A percentile compares a stretch with the other conserved stretches of the same genome.
phyloP scores from a whole-genome alignment of 257 asterid genomes.

The Galeopsis tetrahit region DNA sequence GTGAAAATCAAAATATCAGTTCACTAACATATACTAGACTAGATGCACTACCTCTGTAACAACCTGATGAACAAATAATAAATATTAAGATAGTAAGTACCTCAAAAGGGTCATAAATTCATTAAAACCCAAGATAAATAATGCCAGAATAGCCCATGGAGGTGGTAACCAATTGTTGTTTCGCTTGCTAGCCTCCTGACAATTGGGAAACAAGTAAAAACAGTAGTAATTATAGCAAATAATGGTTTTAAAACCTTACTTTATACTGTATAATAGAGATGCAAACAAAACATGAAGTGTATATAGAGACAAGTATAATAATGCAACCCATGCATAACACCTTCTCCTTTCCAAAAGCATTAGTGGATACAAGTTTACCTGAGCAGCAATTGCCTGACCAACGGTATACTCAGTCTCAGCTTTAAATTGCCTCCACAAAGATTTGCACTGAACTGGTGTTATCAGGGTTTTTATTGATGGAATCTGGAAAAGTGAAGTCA shows the following conservation, averaged over 20 bases:
- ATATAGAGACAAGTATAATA: not conserved
- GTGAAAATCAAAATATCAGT: not conserved
- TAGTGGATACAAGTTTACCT: slow-evolving; percentile 50
- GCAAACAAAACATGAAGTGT: slow-evolving; percentile 9
- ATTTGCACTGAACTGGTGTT: slow-evolving; percentile 93
- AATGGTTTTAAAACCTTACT: slow-evolving; percentile 7
- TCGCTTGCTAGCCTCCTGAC: slow-evolving; percentile 82
- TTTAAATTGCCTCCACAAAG: slow-evolving; percentile 90
- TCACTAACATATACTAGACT: not conserved
- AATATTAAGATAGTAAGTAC: slow-evolving; percentile 37
- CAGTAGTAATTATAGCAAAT: slow-evolving; percentile 11
- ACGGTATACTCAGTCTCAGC: slow-evolving; percentile 90
- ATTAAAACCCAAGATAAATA: slow-evolving; percentile 76
- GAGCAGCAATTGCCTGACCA: slow-evolving; percentile 93
- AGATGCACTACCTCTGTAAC: slow-evolving; percentile 13
- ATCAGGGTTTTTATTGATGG: slow-evolving; percentile 75
- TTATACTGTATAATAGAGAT: slow-evolving; percentile 4
- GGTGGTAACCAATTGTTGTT: slow-evolving; percentile 88
- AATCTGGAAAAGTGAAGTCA: slow-evolving; percentile 50
- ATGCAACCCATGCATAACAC: slow-evolving; percentile 5
- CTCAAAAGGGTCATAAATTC: slow-evolving; percentile 92
- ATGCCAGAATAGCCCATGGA: slow-evolving; percentile 81
- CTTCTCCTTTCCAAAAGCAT: slow-evolving; percentile 10
- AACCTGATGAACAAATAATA: slow-evolving; percentile 15
- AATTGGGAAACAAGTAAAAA: slow-evolving; percentile 33